phyloP scores from a whole-genome alignment of 768 basidiomycete genomes.

The Leccinellum luteum region DNA sequence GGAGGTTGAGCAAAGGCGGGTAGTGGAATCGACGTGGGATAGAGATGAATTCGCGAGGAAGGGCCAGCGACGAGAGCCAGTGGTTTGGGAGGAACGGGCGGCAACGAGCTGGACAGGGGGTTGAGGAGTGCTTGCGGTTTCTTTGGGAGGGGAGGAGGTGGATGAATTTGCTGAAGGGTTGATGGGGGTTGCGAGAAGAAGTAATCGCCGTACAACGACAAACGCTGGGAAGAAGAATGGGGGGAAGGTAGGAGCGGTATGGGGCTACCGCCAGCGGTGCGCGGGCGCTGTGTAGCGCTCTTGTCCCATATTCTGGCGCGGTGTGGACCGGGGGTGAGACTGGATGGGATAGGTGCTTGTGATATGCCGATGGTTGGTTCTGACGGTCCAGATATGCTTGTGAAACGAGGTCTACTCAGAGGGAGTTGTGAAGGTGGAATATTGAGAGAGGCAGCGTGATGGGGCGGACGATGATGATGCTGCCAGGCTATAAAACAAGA shows the following conservation, averaged over 20 bases:
- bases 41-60: constrained; percentile 29
- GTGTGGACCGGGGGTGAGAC: constrained; percentile 24
- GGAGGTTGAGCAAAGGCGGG: constrained; percentile 10
- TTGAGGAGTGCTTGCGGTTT: constrained; percentile 26
- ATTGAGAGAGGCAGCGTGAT: constrained; percentile 22
- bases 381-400: constrained; percentile 17
- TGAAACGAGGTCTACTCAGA: constrained; percentile 18
- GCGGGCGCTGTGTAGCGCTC: constrained; percentile 8
- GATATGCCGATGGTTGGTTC: constrained; percentile 1
- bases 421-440: constrained; percentile 9
- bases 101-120: constrained; percentile 35
- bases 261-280: constrained; percentile 1
- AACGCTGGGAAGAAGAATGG: constrained; percentile 10
- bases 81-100: constrained; percentile 44
- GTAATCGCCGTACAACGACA: constrained; percentile 30
- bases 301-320: constrained; percentile 24
- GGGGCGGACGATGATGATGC: constrained; percentile 15
- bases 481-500: constrained; percentile 17
- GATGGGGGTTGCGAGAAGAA: constrained; percentile 13
- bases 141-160: constrained; percentile 32
- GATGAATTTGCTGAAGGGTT: constrained; percentile 17
- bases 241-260: constrained; percentile 4
- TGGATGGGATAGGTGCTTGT: constrained; percentile 20
- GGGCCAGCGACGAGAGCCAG: constrained; percentile 10
- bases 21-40: constrained; percentile 32